A percentile compares a stretch with the other conserved stretches of the same genome.
Conservation (phyloP, 1,139 yeast species). For the Hyphopichia khmerensis region DNA sequence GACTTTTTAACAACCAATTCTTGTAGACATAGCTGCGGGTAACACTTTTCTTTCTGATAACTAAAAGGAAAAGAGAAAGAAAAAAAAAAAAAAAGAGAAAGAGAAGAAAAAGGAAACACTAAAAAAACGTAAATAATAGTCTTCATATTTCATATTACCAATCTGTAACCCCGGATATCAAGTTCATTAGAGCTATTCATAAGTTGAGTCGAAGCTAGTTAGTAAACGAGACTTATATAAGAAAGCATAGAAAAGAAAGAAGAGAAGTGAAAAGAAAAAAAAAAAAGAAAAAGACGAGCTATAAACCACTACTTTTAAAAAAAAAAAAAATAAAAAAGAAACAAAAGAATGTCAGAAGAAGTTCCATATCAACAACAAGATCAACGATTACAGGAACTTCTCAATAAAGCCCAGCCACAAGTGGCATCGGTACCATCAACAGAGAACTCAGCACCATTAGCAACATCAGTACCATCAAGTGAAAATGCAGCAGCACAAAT, state of each 20-base stretch:
- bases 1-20: too few relatives aligned
- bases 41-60: neutral
- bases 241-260: too few relatives aligned
- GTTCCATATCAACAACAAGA: slow-evolving; percentile 16
- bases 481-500: neutral
- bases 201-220: neutral
- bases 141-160: too few relatives aligned
- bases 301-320: neutral
- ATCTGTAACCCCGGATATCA: too few relatives aligned
- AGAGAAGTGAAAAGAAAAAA: too few relatives aligned
- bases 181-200: too few relatives aligned
- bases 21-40: neutral
- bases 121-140: too few relatives aligned
- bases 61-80: too few relatives aligned
- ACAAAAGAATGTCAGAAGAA: slow-evolving; percentile 18
- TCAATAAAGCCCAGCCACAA: neutral
- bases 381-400: slow-evolving; percentile 5
- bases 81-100: too few relatives aligned
- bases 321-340: neutral
- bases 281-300: neutral
- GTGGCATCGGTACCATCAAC: neutral
- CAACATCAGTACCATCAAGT: neutral
- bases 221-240: too few relatives aligned
- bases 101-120: too few relatives aligned
- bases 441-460: neutral